These are phyloP conservation scores for Lasiodiplodia gonubiensis DNA, from an alignment of 2,329 filamentous ascomycete genomes.

Conservation along the genomic window DNA sequence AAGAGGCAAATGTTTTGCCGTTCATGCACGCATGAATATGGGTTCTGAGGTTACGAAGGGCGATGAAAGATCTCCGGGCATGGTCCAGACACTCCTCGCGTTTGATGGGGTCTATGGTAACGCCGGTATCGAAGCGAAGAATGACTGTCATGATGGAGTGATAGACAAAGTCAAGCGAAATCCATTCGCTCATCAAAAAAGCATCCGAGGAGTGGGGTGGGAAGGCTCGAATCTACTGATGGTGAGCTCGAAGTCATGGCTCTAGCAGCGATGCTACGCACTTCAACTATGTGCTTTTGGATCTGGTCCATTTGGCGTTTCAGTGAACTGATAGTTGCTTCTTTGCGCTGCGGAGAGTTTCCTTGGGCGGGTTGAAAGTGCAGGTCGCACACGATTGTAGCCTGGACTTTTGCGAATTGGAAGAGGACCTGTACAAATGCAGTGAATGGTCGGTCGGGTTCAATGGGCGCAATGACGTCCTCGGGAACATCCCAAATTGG, in stretches of 20 bases:
- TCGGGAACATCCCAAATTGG: conserved; percentile 38
- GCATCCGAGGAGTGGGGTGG: conserved; percentile 29
- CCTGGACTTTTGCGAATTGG: conserved; percentile 39
- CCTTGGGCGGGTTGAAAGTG: conserved; percentile 32
- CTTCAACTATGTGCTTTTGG: conserved; percentile 35
- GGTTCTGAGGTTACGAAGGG: conserved; percentile 37
- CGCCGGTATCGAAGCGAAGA: conserved; percentile 40
- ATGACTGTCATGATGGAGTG: conserved; percentile 42
- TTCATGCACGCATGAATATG: conserved; percentile 37
- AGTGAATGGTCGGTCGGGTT: conserved; percentile 36
- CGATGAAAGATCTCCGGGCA: conserved; percentile 40
- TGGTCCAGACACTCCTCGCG: conserved; percentile 41
- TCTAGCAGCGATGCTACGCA: conserved; percentile 20
- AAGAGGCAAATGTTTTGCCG: conserved; percentile 40
- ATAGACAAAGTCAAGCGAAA: conserved; percentile 42
- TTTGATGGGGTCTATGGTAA: conserved; percentile 38
- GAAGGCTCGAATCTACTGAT: conserved; percentile 32
- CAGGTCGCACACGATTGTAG: conserved; percentile 35
- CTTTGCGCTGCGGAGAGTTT: conserved; percentile 33
- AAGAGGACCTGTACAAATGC: conserved; percentile 37
- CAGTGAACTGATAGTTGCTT: conserved; percentile 30
- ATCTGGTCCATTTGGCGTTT: conserved; percentile 36
- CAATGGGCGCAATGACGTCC: conserved; percentile 36
- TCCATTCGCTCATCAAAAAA: conserved; percentile 40
- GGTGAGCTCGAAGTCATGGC: conserved; percentile 31